Evolutionary conservation across 768 basidiomycete genomes (phyloP).

Genomic region (Termitomyces sp.): DNA sequence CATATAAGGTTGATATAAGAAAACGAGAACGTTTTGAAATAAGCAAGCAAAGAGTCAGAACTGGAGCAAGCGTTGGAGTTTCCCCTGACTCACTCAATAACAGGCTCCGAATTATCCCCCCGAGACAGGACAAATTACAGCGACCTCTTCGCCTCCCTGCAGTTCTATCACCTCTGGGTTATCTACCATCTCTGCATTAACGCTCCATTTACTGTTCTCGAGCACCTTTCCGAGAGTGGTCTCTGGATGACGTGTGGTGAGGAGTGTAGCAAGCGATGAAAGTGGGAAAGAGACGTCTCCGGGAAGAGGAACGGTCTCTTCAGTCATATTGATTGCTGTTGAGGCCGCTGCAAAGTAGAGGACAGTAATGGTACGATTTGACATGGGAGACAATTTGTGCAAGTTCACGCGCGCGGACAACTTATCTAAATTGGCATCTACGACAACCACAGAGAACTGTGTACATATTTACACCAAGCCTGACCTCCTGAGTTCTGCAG

Average conservation of each 20-base stretch:
- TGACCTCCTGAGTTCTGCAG: slow-evolving; percentile 53
- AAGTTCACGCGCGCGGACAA: background rate
- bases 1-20: background rate
- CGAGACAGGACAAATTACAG: slow-evolving; percentile 77
- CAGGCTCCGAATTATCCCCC: slow-evolving; percentile 47
- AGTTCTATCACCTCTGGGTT: slow-evolving; percentile 42
- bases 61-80: background rate
- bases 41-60: background rate
- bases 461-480: slow-evolving; percentile 6
- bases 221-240: slow-evolving; percentile 49
- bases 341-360: slow-evolving; percentile 63
- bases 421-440: background rate
- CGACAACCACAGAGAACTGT: background rate
- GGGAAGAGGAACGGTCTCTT: slow-evolving; percentile 48
- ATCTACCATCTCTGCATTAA: slow-evolving; percentile 75
- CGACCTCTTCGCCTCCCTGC: slow-evolving; percentile 71
- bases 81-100: background rate
- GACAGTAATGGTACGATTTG: slow-evolving; percentile 31
- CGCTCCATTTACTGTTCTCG: slow-evolving; percentile 66
- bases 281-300: slow-evolving; percentile 37
- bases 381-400: slow-evolving; percentile 13
- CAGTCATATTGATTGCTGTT: slow-evolving; percentile 55
- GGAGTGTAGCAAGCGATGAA: slow-evolving; percentile 41
- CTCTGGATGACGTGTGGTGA: slow-evolving; percentile 49
- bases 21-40: background rate